A percentile compares a stretch with the other conserved stretches of the same genome.
phyloP scores from a whole-genome alignment of 2,329 filamentous ascomycete species.

The Thermothelomyces thermophilus region DNA sequence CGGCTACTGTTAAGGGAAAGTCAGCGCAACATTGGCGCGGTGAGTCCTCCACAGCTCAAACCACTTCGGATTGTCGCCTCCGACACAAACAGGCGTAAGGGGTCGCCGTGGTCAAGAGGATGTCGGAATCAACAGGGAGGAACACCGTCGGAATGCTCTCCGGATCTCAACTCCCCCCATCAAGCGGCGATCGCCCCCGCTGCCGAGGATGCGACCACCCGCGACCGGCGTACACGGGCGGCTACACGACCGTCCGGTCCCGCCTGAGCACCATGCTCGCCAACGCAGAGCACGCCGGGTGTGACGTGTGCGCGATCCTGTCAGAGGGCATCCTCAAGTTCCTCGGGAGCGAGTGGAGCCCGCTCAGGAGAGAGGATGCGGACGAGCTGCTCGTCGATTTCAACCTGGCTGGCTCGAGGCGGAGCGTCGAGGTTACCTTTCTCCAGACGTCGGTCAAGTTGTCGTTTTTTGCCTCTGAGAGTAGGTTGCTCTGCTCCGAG shows the following conservation, averaged over 20 bases:
- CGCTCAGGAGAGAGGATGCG: not conserved
- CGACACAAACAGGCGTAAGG: too few species aligned
- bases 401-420: slow-evolving; percentile 4
- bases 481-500: not conserved
- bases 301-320: slow-evolving; percentile 9
- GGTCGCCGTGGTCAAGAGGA: too few species aligned
- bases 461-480: slow-evolving; percentile 11
- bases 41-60: too few species aligned
- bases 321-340: slow-evolving; percentile 8
- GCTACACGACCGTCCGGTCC: slow-evolving; percentile 2
- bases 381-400: slow-evolving; percentile 12
- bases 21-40: too few species aligned
- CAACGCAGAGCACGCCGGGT: slow-evolving; percentile 1
- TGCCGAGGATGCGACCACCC: slow-evolving; percentile 13
- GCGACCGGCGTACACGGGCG: slow-evolving; percentile 9
- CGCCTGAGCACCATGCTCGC: slow-evolving; percentile 7
- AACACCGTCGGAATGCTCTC: too few species aligned
- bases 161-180: too few species aligned
- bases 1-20: not conserved
- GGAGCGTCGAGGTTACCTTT: slow-evolving; percentile 10
- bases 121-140: too few species aligned
- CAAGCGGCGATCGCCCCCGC: not conserved
- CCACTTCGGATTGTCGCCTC: too few species aligned
- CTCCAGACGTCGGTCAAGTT: slow-evolving; percentile 8
- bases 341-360: not conserved